Conservation (phyloP, 345 rosid genomes). For the Aegle marmelos region DNA sequence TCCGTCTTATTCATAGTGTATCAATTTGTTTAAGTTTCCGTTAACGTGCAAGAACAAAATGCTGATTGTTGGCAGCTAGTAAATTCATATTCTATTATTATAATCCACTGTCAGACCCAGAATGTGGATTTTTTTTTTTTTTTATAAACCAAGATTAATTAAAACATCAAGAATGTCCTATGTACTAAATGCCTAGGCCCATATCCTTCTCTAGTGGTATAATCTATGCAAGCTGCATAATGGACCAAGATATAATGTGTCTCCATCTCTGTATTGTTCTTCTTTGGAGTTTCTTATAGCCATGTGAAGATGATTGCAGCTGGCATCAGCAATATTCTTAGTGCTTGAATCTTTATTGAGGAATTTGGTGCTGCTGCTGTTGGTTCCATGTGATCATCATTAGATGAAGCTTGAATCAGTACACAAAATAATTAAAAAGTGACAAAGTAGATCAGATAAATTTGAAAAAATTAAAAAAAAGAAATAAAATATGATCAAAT, state of each 20-base stretch:
- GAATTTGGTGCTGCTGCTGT: not conserved
- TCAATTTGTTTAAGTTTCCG: too few species aligned
- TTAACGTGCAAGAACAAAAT: too few species aligned
- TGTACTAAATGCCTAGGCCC: not conserved
- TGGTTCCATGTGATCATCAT: not conserved
- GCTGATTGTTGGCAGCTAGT: too few species aligned
- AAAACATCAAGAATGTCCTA: not conserved
- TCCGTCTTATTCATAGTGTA: too few species aligned
- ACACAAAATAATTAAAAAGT: not conserved
- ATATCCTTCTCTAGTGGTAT: not conserved
- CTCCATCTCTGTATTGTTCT: not conserved
- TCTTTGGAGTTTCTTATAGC: not conserved
- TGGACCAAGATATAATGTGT: not conserved
- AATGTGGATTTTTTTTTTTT: too few species aligned
- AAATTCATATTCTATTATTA: too few species aligned
- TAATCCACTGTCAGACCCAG: not conserved
- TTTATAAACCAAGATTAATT: too few species aligned
- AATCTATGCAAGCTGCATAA: not conserved
- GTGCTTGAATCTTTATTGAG: slow-evolving; percentile 2
- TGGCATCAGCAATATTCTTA: not conserved
- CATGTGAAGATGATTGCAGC: not conserved
- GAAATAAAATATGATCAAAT: not conserved
- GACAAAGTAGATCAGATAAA: not conserved
- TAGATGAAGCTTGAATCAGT: not conserved
- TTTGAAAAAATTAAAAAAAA: not conserved